A percentile compares a stretch with the other conserved stretches of the same genome.
Conservation (phyloP, 2,329 filamentous ascomycete genomes). For the Colletotrichum sp. region DNA sequence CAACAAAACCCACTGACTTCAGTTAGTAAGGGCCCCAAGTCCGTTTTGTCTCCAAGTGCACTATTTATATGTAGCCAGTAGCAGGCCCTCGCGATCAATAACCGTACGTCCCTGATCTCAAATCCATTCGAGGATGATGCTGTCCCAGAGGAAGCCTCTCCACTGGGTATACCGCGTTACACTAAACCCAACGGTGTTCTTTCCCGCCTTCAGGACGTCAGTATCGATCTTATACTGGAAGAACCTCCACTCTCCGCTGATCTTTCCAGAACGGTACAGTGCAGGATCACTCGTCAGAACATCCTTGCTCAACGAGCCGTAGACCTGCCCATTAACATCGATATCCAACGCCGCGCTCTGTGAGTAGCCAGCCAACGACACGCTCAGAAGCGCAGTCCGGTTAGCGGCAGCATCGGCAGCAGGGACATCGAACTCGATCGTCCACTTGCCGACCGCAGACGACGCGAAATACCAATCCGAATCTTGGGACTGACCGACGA, state of each 20-base stretch:
- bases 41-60: neutral
- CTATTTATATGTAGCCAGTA: neutral
- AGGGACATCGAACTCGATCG: constrained; percentile 25
- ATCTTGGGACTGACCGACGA: constrained; percentile 34
- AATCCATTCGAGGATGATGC: constrained; percentile 16
- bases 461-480: constrained; percentile 51
- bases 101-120: neutral
- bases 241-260: constrained; percentile 17
- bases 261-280: constrained; percentile 15
- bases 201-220: neutral
- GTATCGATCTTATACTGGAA: constrained; percentile 10
- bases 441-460: constrained; percentile 32
- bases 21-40: rapidly evolving
- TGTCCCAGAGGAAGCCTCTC: constrained; percentile 19
- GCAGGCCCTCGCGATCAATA: neutral
- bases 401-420: neutral
- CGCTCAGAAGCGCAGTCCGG: constrained; percentile 34
- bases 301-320: constrained; percentile 12
- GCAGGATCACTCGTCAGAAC: constrained; percentile 13
- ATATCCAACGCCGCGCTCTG: constrained; percentile 11
- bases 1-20: neutral
- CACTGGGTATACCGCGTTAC: constrained; percentile 15
- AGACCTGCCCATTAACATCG: constrained; percentile 10
- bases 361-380: constrained; percentile 44
- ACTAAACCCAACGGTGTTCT: constrained; percentile 7